Conservation (phyloP, 2,329 filamentous ascomycete genomes). For the Didymella pinodella region DNA sequence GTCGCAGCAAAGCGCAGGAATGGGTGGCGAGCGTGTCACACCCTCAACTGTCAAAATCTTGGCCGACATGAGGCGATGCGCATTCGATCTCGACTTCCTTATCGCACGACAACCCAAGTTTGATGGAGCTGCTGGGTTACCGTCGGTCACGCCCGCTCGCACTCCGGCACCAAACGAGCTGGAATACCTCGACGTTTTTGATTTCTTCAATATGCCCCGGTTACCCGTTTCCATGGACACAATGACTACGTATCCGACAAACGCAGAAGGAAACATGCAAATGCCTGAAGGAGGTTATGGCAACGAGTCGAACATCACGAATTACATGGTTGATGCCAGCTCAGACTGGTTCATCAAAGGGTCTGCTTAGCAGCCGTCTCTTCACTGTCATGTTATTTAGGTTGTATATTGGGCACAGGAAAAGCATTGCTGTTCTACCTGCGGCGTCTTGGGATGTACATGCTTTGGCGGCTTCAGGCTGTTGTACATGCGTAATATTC, state of each 20-base stretch:
- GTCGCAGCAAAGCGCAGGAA: conserved; percentile 67
- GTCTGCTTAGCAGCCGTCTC: conserved; percentile 17
- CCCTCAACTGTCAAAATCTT: conserved; percentile 86
- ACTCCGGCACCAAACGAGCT: conserved; percentile 82
- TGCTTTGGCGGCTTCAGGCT: conserved; percentile 9
- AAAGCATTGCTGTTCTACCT: conserved; percentile 3
- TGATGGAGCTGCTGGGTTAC: conserved; percentile 45
- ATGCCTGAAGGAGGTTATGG: conserved; percentile 40
- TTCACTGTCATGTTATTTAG: neutral
- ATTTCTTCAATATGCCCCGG: conserved; percentile 91
- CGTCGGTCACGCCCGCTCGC: conserved; percentile 63
- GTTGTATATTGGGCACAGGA: neutral
- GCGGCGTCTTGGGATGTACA: conserved; percentile 3
- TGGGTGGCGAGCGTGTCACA: conserved; percentile 74
- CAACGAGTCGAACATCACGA: conserved; percentile 79
- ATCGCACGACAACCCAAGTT: conserved; percentile 78
- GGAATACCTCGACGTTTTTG: conserved; percentile 91
- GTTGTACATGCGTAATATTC: conserved; percentile 5
- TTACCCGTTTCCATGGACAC: conserved; percentile 60
- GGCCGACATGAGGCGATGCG: conserved; percentile 89
- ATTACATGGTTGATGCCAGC: conserved; percentile 77
- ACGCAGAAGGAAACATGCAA: conserved; percentile 36
- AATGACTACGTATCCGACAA: conserved; percentile 39
- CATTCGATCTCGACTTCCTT: conserved; percentile 87
- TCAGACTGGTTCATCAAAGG: conserved; percentile 72